These are phyloP conservation scores for Diutina pseudorugosa DNA, from an alignment of 1,139 yeast genomes.

Conservation along the genomic window DNA sequence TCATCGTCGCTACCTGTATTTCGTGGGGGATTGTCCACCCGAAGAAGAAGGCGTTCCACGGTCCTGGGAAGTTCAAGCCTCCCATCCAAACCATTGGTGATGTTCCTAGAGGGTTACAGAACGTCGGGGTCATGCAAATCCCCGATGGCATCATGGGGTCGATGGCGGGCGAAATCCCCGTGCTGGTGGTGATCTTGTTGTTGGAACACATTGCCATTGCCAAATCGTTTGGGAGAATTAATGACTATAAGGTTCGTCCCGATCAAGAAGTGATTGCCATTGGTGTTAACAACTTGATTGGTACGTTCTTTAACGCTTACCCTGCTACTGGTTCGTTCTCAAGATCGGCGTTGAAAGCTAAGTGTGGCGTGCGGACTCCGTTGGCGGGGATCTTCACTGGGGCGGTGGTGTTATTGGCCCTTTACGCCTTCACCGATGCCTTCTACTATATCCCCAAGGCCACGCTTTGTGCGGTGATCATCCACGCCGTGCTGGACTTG, in stretches of 20 bases:
- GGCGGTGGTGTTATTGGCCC: conserved; percentile 72
- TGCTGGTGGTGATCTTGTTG: conserved; percentile 68
- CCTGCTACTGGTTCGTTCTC: conserved; percentile 97
- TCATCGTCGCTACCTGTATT: conserved; percentile 66
- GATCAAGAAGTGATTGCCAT: conserved; percentile 92
- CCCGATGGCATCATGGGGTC: conserved; percentile 50
- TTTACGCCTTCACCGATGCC: conserved; percentile 71
- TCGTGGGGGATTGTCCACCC: conserved; percentile 45
- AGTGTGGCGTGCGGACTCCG: conserved; percentile 94
- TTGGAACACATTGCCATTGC: conserved; percentile 91
- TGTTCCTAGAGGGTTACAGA: conserved; percentile 72
- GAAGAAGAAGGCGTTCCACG: conserved; percentile 24
- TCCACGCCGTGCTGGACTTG: conserved; percentile 91
- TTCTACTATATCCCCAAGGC: conserved; percentile 90
- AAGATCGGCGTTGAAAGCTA: conserved; percentile 86
- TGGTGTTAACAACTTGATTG: conserved; percentile 82
- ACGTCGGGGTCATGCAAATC: conserved; percentile 61
- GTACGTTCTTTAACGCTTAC: conserved; percentile 85
- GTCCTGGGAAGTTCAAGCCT: conserved; percentile 21
- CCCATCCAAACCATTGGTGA: conserved; percentile 58
- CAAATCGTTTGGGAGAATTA: conserved; percentile 85
- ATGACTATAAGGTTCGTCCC: conserved; percentile 83
- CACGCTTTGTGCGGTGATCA: conserved; percentile 72
- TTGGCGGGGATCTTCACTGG: conserved; percentile 90
- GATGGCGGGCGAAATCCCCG: conserved; percentile 73